These are phyloP conservation scores for Lasiosphaeria ovina DNA, from an alignment of 495 filamentous ascomycete genomes.

Conservation along the genomic window DNA sequence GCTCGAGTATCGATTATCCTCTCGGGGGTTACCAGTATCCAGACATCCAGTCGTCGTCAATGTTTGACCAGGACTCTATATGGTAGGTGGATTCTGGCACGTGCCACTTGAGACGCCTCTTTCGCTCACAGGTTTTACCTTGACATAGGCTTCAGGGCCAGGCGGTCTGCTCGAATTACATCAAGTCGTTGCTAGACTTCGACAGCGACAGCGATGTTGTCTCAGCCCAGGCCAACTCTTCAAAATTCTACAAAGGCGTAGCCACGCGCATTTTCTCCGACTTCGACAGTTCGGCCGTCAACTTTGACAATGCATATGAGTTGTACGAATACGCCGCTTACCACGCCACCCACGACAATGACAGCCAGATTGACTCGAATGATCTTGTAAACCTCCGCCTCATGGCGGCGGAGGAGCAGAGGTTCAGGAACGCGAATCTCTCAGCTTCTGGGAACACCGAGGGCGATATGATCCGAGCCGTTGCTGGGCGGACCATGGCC, in stretches of 20 bases:
- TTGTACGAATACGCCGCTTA: constrained; percentile 45
- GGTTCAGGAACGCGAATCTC: constrained; percentile 34
- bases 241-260: constrained; percentile 35
- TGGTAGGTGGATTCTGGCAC: constrained; percentile 26
- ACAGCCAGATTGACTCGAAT: constrained; percentile 20
- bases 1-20: constrained; percentile 35
- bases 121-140: not conserved
- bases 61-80: constrained; percentile 33
- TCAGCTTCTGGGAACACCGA: constrained; percentile 23
- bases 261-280: constrained; percentile 30
- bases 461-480: constrained; percentile 38
- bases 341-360: constrained; percentile 36
- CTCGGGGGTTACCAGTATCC: constrained; percentile 45
- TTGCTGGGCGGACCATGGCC: constrained; percentile 43
- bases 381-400: constrained; percentile 27
- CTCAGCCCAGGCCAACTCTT: constrained; percentile 26
- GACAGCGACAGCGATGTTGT: constrained; percentile 19
- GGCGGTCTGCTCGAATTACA: constrained; percentile 29
- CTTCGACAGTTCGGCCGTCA: constrained; percentile 26
- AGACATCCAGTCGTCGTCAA: constrained; percentile 28
- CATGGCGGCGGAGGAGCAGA: constrained; percentile 36
- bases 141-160: constrained; percentile 35
- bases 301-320: constrained; percentile 42
- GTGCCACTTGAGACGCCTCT: not conserved
- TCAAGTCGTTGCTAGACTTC: constrained; percentile 26